phyloP scores from a whole-genome alignment of 2,329 filamentous ascomycete species.

The Diaporthe australafricana region DNA sequence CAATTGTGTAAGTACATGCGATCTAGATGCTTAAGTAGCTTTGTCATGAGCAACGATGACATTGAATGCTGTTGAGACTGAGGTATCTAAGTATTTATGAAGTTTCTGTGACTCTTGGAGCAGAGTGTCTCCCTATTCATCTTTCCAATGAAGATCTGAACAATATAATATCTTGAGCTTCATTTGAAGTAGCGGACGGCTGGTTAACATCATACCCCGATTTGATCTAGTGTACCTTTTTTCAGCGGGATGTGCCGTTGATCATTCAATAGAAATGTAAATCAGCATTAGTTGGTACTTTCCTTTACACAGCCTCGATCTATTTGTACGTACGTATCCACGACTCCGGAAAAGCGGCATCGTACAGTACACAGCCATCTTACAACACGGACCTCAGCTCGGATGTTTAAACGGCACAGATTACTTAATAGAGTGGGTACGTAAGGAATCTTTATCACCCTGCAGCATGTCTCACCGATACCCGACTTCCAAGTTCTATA shows the following conservation, averaged over 20 bases:
- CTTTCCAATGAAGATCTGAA: background rate
- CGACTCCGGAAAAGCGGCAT: slow-evolving; percentile 24
- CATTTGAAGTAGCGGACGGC: background rate
- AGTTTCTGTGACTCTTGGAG: too few relatives aligned
- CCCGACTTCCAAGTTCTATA: background rate
- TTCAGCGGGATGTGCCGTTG: slow-evolving; percentile 9
- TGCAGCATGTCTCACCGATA: slow-evolving; percentile 24
- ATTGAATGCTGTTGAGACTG: background rate
- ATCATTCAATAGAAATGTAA: background rate
- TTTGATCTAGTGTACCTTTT: background rate
- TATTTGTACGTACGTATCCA: slow-evolving; percentile 11
- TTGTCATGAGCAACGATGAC: background rate
- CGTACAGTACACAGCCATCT: slow-evolving; percentile 3
- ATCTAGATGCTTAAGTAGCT: background rate
- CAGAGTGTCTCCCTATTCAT: background rate
- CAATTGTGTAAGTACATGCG: background rate
- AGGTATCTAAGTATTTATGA: background rate
- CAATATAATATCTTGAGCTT: background rate
- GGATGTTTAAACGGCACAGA: slow-evolving; percentile 14
- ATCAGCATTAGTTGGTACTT: slow-evolving; percentile 17
- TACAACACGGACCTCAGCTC: slow-evolving; percentile 23
- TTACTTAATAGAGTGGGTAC: slow-evolving; percentile 24
- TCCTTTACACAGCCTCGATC: background rate
- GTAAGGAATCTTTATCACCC: slow-evolving; percentile 6
- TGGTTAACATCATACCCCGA: background rate